Evolutionary conservation across 331 rosid genomes (phyloP), one percentile per base, ranked within the genome.

Genomic region (Prunus yedoensis): DNA sequence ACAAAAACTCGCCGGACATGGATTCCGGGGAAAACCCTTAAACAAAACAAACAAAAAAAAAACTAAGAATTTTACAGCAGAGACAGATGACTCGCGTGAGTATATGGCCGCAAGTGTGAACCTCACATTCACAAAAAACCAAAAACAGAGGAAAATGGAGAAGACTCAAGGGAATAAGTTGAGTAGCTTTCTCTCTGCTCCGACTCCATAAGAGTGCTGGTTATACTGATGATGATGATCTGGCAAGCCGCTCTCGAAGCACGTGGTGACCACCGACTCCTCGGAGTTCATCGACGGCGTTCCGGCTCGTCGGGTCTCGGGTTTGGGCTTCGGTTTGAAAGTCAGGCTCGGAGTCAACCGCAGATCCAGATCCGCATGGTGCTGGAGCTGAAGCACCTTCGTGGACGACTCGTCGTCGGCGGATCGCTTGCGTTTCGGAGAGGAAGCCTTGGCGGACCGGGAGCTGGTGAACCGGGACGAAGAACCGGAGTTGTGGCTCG

Each of bases 251-350:
- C 88, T 81, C 2, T 91, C 97, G 79, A 89, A 86, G 74, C 96
- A 88, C 67, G 87, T 81, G 41, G 91, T 94, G 23, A 93, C 88
- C 57, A 70, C 96, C 3, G 99, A 94, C 72, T 91, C 98, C 73
- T 89, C 98, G 0, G 98, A 94, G 73, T 89, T 91, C 95, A 91
- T 89, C 25, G 97, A 94, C 75, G 97, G 97, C 30, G 95, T 79
- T 0, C 86, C 92, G 54, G 89, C 85, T 51, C 97, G 88, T 25
- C 85, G 87, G 83, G 66, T 75, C 41, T 89, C 98, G 46, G 68
- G 66, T n/a, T 80, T 78, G 79, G 59, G 80, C 41, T 47, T 73
- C 16, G 75, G 45, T 80, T 80, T 91, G 14, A 77, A 88, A 18
- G 76, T 68, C 1, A 83, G 78, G 35, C 43, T 76, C 8, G 96